Evolutionary conservation across 2,329 filamentous ascomycete species (phyloP), one percentile per base, ranked within the genome.

Genomic region (Pseudocercospora ulei): DNA sequence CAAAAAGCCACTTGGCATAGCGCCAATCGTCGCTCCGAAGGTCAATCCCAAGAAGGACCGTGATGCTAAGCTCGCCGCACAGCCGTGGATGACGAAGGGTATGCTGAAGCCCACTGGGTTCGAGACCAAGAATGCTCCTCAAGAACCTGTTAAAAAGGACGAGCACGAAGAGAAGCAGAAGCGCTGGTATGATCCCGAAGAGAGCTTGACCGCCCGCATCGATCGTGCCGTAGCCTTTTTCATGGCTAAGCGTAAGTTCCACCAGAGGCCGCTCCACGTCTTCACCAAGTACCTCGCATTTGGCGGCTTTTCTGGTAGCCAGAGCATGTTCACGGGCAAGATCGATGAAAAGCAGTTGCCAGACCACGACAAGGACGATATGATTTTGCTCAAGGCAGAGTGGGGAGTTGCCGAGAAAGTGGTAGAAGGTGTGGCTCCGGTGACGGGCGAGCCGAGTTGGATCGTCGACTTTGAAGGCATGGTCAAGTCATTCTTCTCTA

Each of bases 141-240:
- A 96, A 59, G 71, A 78, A 1, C 86, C 86, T 0, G 64, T 92
- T 44, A 87, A 80, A 0, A 76, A 79, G 0, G 69, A 68, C 0
- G 78, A 93, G 55, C 70, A 74, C 33, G 62, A 70, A 2, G 70
- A 80, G 35, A 82, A 93, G 54, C 64, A 70, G 12, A 67, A 72
- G 7, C 11, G 17, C 20, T 64, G 90, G 14, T 98, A 94, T 56
- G 59, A 75, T 48, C 58, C 64, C 67, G 60, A 63, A 7, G 59
- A 61, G 30, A 38, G 54, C 1, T 65, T 68, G 39, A 49, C 35
- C 43, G 82, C 80, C 39, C 84, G 90, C 30, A 84, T 96, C 25
- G 80, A 95, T 56, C 73, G 78, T 16, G 90, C 84, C 30, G 81
- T 96, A 38, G 78, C 86, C 49, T 80, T 85, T 8, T 98, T 80